Evolutionary conservation across 768 basidiomycete genomes (phyloP).

Genomic region (Brasilioporus rufonigricans): DNA sequence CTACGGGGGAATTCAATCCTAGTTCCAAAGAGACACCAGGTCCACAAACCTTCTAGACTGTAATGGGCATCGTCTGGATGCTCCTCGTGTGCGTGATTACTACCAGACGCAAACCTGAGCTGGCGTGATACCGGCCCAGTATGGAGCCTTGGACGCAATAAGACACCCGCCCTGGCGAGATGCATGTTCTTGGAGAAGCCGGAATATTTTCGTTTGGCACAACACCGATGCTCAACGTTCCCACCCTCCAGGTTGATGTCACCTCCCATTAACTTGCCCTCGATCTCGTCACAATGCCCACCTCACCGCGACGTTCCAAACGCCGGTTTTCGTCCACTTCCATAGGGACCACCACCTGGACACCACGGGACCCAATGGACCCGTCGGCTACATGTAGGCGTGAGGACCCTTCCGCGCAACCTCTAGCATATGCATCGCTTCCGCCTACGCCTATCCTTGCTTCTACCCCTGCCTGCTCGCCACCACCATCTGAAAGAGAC

Average conservation of each 20-base stretch:
- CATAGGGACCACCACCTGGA: conserved; percentile 23
- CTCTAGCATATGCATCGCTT: conserved; percentile 66
- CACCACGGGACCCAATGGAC: conserved; percentile 10
- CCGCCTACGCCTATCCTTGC: conserved; percentile 68
- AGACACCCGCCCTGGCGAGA: conserved; percentile 38
- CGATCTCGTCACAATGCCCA: conserved; percentile 22
- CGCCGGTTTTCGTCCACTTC: conserved; percentile 34
- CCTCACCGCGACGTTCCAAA: conserved; percentile 32
- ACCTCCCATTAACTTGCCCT: no score
- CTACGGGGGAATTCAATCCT: conserved; percentile 13
- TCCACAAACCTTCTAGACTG: conserved; percentile 57
- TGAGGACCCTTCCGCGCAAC: conserved; percentile 29
- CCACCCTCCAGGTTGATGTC: no score
- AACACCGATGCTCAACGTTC: conserved; percentile 17
- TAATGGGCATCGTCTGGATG: conserved; percentile 42
- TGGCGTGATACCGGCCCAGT: conserved; percentile 33
- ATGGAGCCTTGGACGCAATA: conserved; percentile 35
- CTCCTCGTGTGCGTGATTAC: conserved; percentile 42
- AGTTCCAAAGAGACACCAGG: not conserved
- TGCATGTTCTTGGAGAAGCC: conserved; percentile 15
- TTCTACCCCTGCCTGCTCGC: conserved; percentile 36
- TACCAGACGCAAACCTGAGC: conserved; percentile 43
- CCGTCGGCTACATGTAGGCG: conserved; percentile 12
- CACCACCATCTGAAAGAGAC: conserved; percentile 18
- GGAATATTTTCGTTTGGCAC: no score